Conservation (phyloP, 129 eudicot species). For the Lactuca sativa region DNA sequence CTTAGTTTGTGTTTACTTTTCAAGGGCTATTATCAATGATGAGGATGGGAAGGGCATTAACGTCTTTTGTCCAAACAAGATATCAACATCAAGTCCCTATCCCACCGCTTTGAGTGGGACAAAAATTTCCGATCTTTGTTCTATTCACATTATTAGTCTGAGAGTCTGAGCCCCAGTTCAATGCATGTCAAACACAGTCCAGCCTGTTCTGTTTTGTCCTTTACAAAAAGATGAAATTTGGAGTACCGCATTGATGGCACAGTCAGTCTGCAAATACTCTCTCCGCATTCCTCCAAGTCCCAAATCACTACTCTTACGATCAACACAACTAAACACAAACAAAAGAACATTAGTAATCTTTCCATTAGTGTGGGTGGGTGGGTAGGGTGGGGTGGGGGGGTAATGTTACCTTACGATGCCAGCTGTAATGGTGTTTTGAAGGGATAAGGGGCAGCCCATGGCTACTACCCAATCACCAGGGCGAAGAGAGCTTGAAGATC, state of each 20-base stretch:
- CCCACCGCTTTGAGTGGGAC: too few relatives aligned
- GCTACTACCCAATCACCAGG: constrained; percentile 99
- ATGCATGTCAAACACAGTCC: too few relatives aligned
- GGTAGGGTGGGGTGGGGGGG: background rate
- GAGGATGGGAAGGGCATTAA: too few relatives aligned
- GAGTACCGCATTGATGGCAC: constrained; percentile 82
- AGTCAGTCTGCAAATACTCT: constrained; percentile 91
- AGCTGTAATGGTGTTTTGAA: constrained; percentile 87
- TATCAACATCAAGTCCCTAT: too few relatives aligned
- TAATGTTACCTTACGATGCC: constrained; percentile 81
- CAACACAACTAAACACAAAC: constrained; percentile 68
- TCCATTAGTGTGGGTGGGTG: background rate
- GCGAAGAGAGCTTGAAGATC: constrained; percentile 75
- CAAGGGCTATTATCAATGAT: too few relatives aligned
- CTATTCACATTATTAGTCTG: too few relatives aligned
- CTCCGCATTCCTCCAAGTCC: constrained; percentile 97
- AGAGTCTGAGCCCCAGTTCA: too few relatives aligned
- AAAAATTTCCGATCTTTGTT: too few relatives aligned
- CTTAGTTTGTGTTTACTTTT: too few relatives aligned
- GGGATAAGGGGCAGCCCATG: constrained; percentile 90
- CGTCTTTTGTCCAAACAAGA: too few relatives aligned
- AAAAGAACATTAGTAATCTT: constrained; percentile 16
- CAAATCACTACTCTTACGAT: constrained; percentile 96
- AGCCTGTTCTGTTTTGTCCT: too few relatives aligned
- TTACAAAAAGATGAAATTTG: background rate